phyloP scores from a whole-genome alignment of 768 basidiomycete genomes.

The Panaeolus papilionaceus region DNA sequence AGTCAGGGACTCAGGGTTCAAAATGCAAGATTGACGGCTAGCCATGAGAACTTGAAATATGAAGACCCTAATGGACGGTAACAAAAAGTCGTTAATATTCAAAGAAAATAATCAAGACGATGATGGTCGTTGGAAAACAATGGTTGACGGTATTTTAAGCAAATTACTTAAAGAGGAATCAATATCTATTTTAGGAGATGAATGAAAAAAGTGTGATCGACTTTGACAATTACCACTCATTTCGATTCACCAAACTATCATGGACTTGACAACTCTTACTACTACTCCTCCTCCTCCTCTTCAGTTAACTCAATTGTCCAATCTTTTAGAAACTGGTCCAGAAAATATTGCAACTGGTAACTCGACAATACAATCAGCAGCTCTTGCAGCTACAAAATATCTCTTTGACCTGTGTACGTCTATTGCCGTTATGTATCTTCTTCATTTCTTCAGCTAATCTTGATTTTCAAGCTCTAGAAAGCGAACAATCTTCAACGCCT shows the following conservation, averaged over 20 bases:
- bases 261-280: not conserved
- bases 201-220: conserved; percentile 8
- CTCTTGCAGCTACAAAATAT: conserved; percentile 73
- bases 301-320: conserved; percentile 56
- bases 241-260: not conserved
- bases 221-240: not conserved
- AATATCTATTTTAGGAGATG: conserved; percentile 7
- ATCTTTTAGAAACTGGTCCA: conserved; percentile 58
- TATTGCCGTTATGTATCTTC: conserved; percentile 5
- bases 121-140: not conserved
- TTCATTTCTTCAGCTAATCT: conserved; percentile 20
- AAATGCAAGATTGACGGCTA: not conserved
- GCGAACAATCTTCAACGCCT: conserved; percentile 68
- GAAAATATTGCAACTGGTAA: conserved; percentile 63
- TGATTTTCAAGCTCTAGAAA: conserved; percentile 58
- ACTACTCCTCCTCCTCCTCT: conserved; percentile 28
- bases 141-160: not conserved
- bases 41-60: not conserved
- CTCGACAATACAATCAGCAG: conserved; percentile 57
- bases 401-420: conserved; percentile 77
- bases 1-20: conserved; percentile 9
- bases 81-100: not conserved
- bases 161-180: conserved; percentile 3
- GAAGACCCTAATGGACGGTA: too few species aligned
- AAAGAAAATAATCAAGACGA: too few species aligned